Percentiles rank a stretch among this genome's conserved stretches.
These are phyloP conservation scores for Chromosphaera perkinsii DNA, from an alignment of 208 protist genomes.

Conservation along the genomic window DNA sequence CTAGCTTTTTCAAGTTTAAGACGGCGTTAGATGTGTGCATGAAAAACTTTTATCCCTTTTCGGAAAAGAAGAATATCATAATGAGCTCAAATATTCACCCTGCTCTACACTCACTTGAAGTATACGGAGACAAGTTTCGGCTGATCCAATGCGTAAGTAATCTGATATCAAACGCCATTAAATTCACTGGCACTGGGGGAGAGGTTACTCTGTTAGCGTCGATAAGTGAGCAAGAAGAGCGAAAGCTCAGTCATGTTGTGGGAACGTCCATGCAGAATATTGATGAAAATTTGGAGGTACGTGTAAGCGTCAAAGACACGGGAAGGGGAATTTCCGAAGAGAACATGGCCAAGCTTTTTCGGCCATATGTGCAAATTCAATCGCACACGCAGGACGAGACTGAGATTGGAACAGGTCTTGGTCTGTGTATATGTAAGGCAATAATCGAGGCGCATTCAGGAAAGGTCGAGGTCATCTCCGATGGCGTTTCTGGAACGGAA, in stretches of 20 bases:
- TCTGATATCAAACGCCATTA: background rate
- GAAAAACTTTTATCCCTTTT: background rate
- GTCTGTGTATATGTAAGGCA: background rate
- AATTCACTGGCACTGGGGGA: background rate
- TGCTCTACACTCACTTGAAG: background rate
- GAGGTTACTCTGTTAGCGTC: background rate
- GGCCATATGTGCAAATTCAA: background rate
- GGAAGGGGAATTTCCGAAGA: background rate
- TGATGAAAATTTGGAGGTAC: background rate
- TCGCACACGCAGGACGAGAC: background rate
- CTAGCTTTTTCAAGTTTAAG: background rate
- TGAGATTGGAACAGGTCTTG: background rate
- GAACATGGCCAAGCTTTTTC: background rate
- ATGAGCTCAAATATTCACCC: background rate
- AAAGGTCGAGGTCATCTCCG: background rate
- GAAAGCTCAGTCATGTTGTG: background rate
- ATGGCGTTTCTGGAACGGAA: too few species aligned
- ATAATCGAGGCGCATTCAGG: background rate
- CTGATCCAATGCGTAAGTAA: background rate
- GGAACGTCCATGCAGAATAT: background rate
- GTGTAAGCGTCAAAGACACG: background rate
- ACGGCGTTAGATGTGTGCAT: background rate
- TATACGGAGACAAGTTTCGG: background rate
- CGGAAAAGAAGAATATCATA: background rate
- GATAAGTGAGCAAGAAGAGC: background rate